Conservation (phyloP, 805 yeast species). For the Kluyveromyces wickerhamii region DNA sequence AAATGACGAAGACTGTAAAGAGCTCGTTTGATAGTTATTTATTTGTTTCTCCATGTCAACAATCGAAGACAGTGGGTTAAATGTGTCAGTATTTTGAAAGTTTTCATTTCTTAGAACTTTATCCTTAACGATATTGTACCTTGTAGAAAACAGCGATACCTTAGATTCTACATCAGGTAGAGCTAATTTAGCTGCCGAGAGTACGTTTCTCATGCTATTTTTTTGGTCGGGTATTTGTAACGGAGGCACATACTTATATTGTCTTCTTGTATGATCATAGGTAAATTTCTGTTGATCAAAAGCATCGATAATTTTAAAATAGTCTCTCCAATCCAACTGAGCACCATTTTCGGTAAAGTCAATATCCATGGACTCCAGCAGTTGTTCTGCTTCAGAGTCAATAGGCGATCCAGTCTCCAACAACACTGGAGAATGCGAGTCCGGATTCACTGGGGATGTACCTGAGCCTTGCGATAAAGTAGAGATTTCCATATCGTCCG, state of each 20-base stretch:
- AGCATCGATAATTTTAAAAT: constrained; percentile 58
- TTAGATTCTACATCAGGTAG: constrained; percentile 25
- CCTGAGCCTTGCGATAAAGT: constrained; percentile 7
- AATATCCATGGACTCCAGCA: neutral
- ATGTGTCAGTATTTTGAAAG: constrained; percentile 41
- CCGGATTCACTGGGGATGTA: neutral
- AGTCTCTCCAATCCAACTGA: constrained; percentile 59
- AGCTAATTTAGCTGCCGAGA: constrained; percentile 8
- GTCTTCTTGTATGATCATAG: constrained; percentile 56
- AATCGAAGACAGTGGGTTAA: constrained; percentile 31
- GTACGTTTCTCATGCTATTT: constrained; percentile 10
- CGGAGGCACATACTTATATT: constrained; percentile 40
- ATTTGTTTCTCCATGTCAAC: constrained; percentile 17
- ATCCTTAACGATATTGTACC: constrained; percentile 61
- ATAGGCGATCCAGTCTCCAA: constrained; percentile 1
- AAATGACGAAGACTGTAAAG: constrained; percentile 6
- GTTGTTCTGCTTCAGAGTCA: constrained; percentile 1
- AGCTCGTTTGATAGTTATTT: constrained; percentile 9
- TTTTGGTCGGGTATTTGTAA: too few species aligned
- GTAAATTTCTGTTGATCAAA: constrained; percentile 54
- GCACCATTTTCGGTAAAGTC: too few species aligned
- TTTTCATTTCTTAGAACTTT: constrained; percentile 66
- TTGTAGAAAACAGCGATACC: constrained; percentile 39
- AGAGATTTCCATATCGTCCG: constrained; percentile 12
- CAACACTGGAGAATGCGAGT: neutral